Evolutionary conservation across 805 yeast genomes (phyloP).

Genomic region (Candida ponderosae): DNA sequence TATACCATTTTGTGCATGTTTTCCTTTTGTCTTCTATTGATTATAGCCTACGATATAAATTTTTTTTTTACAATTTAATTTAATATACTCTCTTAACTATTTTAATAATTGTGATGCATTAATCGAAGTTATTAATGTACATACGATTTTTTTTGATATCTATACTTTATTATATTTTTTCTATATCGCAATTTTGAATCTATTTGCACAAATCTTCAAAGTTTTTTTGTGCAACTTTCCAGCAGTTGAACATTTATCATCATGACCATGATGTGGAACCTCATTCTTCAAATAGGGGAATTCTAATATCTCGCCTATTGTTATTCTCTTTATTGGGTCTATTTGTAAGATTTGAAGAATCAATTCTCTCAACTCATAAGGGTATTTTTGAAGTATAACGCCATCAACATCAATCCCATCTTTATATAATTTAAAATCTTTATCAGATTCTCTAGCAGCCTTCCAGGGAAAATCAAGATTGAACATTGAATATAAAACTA

Average conservation of each 20-base stretch:
- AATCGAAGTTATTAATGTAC: too few species aligned
- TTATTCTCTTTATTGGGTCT: slow-evolving; percentile 6
- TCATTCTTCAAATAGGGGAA: not conserved
- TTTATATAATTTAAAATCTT: slow-evolving; percentile 10
- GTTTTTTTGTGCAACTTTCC: slow-evolving; percentile 4
- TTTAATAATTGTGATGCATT: too few species aligned
- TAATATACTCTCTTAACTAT: too few species aligned
- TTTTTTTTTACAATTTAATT: too few species aligned
- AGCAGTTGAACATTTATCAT: not conserved
- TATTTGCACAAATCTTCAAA: slow-evolving; percentile 4
- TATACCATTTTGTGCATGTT: too few species aligned
- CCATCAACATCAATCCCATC: not conserved
- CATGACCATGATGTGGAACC: not conserved
- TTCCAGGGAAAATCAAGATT: slow-evolving; percentile 38
- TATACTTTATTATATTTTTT: too few species aligned
- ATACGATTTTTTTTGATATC: not conserved
- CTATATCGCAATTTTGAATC: slow-evolving; percentile 1
- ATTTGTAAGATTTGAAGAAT: slow-evolving; percentile 1
- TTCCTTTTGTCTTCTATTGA: too few species aligned
- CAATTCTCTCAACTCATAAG: slow-evolving; percentile 1
- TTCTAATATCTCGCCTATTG: slow-evolving; percentile 4
- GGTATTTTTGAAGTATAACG: slow-evolving; percentile 3
- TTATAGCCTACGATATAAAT: too few species aligned
- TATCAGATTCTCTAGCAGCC: slow-evolving; percentile 28
- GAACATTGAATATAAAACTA: slow-evolving; percentile 75